These are phyloP conservation scores for Nyssa sinensis DNA, from an alignment of 148 eudicot species.

Conservation along the genomic window DNA sequence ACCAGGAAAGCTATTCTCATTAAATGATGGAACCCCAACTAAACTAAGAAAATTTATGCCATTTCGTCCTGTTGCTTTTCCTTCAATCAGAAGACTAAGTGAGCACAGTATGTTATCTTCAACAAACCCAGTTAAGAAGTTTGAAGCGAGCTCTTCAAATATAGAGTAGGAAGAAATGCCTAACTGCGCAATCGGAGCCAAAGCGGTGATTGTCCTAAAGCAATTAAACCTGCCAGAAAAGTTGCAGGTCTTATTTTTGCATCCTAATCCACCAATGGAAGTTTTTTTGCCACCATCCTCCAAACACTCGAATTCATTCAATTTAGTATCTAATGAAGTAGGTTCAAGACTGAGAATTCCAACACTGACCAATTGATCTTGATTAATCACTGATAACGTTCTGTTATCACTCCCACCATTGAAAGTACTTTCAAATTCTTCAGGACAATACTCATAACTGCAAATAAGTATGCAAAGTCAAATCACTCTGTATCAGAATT, in stretches of 20 bases:
- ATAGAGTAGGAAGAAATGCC: slow-evolving; percentile 49
- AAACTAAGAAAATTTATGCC: slow-evolving; percentile 63
- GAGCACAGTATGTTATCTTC: slow-evolving; percentile 73
- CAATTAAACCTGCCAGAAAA: slow-evolving; percentile 57
- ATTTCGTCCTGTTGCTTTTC: slow-evolving; percentile 59
- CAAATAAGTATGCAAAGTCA: slow-evolving; percentile 15
- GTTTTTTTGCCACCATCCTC: slow-evolving; percentile 33
- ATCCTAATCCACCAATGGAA: slow-evolving; percentile 21
- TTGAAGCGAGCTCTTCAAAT: slow-evolving; percentile 51
- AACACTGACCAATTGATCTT: slow-evolving; percentile 25
- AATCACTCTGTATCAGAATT: slow-evolving; percentile 12
- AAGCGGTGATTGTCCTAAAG: slow-evolving; percentile 63
- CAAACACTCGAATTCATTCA: slow-evolving; percentile 22
- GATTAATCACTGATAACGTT: neutral
- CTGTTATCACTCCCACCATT: slow-evolving; percentile 4
- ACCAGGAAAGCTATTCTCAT: slow-evolving; percentile 65
- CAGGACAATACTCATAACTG: slow-evolving; percentile 51
- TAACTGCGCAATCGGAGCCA: slow-evolving; percentile 74
- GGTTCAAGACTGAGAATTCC: slow-evolving; percentile 21
- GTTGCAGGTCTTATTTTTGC: slow-evolving; percentile 39
- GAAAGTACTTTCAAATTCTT: slow-evolving; percentile 26
- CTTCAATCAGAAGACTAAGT: slow-evolving; percentile 60
- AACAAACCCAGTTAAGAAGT: slow-evolving; percentile 45
- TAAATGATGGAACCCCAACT: slow-evolving; percentile 77
- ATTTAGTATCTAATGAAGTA: slow-evolving; percentile 17